These are phyloP conservation scores for Cucurbita moschata DNA, from an alignment of 306 rosid species.

Conservation along the genomic window DNA sequence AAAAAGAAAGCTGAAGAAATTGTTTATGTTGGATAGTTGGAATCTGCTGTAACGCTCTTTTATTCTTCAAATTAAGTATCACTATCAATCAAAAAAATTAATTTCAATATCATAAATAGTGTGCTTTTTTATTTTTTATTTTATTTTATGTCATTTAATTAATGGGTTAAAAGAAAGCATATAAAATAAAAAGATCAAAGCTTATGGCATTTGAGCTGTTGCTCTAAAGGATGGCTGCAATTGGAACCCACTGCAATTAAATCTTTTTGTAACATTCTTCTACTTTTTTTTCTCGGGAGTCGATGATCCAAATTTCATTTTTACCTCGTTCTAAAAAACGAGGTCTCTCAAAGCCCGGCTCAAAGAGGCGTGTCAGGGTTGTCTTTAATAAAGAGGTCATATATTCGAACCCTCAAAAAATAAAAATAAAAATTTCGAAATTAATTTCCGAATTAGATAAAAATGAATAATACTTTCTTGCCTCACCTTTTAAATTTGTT, in stretches of 20 bases:
- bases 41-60: not conserved
- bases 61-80: not conserved
- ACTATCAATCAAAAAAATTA: not conserved
- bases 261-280: not conserved
- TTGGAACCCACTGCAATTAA: not conserved
- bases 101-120: not conserved
- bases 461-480: too few relatives aligned
- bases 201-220: not conserved
- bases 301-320: too few relatives aligned
- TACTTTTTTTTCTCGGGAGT: too few relatives aligned
- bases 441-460: too few relatives aligned
- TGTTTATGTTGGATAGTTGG: slow-evolving; percentile 1
- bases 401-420: too few relatives aligned
- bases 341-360: too few relatives aligned
- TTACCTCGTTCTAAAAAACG: too few relatives aligned
- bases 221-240: not conserved
- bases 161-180: not conserved
- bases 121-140: not conserved
- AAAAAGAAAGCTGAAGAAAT: not conserved
- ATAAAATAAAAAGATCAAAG: not conserved
- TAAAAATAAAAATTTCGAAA: too few relatives aligned
- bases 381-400: too few relatives aligned
- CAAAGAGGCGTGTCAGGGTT: too few relatives aligned
- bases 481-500: too few relatives aligned
- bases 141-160: not conserved